Conservation (phyloP, 495 filamentous ascomycete species). For the Lasiosphaeria miniovina region DNA sequence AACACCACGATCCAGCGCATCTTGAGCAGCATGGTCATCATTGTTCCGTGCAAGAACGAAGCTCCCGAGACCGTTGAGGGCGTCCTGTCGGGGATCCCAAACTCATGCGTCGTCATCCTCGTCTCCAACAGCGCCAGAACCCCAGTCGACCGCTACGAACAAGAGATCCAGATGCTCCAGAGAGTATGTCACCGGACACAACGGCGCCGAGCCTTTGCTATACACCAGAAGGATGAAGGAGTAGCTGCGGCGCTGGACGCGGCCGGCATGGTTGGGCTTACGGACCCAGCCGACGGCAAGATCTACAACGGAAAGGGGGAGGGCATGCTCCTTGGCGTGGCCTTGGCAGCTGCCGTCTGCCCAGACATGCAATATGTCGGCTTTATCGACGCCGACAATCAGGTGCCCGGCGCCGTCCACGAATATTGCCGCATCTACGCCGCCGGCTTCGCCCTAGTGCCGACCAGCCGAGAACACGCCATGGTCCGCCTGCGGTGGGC, state of each 20-base stretch:
- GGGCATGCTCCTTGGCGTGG: conserved; percentile 33
- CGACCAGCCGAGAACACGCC: conserved; percentile 14
- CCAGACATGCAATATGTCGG: conserved; percentile 23
- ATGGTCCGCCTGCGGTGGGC: conserved; percentile 32
- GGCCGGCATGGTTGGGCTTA: conserved; percentile 18
- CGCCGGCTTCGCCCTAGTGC: conserved; percentile 25
- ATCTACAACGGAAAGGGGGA: conserved; percentile 34
- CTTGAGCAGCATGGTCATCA: conserved; percentile 18
- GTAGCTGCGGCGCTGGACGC: conserved; percentile 20
- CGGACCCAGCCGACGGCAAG: conserved; percentile 5
- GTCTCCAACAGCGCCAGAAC: conserved; percentile 27
- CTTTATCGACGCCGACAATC: conserved; percentile 34
- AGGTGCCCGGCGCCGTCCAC: conserved; percentile 16
- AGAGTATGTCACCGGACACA: conserved; percentile 8
- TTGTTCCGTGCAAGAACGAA: conserved; percentile 34
- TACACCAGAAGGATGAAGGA: conserved; percentile 29
- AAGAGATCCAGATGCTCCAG: conserved; percentile 15
- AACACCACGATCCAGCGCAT: not conserved
- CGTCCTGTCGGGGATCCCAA: conserved; percentile 26
- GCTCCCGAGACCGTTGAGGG: conserved; percentile 11
- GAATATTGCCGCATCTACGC: conserved; percentile 32
- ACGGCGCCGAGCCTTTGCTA: conserved; percentile 12
- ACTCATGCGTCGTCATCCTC: conserved; percentile 22
- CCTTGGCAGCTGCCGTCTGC: conserved; percentile 22
- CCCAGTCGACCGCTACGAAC: conserved; percentile 12